Percentiles rank a stretch among this genome's conserved stretches.
These are phyloP conservation scores for Hordeum marinum DNA, from an alignment of 176 grass and related monocot genomes.

Conservation along the genomic window DNA sequence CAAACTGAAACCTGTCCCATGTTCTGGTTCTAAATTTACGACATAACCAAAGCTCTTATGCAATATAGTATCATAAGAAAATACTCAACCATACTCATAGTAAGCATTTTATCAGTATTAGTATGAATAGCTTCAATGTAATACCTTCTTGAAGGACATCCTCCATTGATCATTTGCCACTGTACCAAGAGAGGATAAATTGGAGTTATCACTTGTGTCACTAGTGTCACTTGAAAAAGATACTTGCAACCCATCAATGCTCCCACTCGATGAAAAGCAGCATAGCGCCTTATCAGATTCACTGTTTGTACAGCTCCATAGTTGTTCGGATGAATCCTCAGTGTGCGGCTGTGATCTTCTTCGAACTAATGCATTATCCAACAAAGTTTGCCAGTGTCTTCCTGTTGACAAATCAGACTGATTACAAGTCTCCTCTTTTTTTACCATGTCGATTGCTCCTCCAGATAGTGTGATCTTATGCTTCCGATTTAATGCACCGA, in stretches of 20 bases:
- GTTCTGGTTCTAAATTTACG: background rate
- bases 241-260: slow-evolving; percentile 24
- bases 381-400: slow-evolving; percentile 21
- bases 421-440: slow-evolving; percentile 4
- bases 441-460: background rate
- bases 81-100: background rate
- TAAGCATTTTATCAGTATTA: background rate
- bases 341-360: background rate
- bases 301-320: slow-evolving; percentile 31
- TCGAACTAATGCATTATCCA: slow-evolving; percentile 38
- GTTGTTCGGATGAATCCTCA: slow-evolving; percentile 14
- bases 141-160: slow-evolving; percentile 42
- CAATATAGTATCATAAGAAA: no score
- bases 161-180: slow-evolving; percentile 23
- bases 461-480: background rate
- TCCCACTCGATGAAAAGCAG: slow-evolving; percentile 22
- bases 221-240: slow-evolving; percentile 35
- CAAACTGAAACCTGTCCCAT: background rate
- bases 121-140: background rate
- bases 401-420: background rate
- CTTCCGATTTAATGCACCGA: slow-evolving; percentile 1
- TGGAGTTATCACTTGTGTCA: slow-evolving; percentile 35
- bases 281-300: slow-evolving; percentile 34
- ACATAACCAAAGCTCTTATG: background rate
- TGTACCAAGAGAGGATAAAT: slow-evolving; percentile 25